Base-by-base conservation (phyloP, 2,329 filamentous ascomycete genomes). In the Iodosphaeria phyllophila region DNA sequence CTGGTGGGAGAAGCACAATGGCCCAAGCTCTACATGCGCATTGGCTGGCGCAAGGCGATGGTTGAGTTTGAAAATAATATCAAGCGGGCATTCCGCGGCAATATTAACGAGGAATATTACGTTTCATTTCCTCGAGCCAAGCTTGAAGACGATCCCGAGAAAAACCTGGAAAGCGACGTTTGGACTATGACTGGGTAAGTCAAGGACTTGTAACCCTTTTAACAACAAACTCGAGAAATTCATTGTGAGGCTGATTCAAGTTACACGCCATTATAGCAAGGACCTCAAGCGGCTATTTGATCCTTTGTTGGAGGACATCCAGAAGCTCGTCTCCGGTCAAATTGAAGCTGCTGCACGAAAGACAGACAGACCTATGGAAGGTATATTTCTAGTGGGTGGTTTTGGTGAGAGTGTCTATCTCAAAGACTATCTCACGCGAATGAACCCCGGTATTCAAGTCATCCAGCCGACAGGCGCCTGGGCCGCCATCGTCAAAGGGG, bases 341-440 rank as follows among this genome's bases (percentile, higher is more conserved):
- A 24, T 28, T 10, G 24, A 20, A n/a, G 22, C 22, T 10, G 24
- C 21, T 10, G 18, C 20, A 16, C 21, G 16, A 4, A 18, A 23
- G 21, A 28, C 17, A 3, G 5, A 23, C 16, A 11, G 20, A 6
- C 18, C 26, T 8, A 7, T 24, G 22, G 21, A 41, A 36, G 38
- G 43, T 0, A 46, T 54, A 4, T 28, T 51, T 7, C 38, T 54
- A 1, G 50, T 53, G 0, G 49, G 50, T 2, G 51, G 51, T 0
- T 48, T 53, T 17, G 50, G 50, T 1, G 30, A 38, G 4, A 52
- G 41, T 3, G 39, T 40, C 10, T 52, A 49, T 28, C 43, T 54
- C 6, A 44, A 38, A 23, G 30, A 33, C 6, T 35, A 37, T 3
- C 26, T 52, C 5, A 23, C 42, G 11, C 26, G 28, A 5, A 29